Conservation (phyloP, 2,329 filamentous ascomycete species). For the Ascochyta koolunga region DNA sequence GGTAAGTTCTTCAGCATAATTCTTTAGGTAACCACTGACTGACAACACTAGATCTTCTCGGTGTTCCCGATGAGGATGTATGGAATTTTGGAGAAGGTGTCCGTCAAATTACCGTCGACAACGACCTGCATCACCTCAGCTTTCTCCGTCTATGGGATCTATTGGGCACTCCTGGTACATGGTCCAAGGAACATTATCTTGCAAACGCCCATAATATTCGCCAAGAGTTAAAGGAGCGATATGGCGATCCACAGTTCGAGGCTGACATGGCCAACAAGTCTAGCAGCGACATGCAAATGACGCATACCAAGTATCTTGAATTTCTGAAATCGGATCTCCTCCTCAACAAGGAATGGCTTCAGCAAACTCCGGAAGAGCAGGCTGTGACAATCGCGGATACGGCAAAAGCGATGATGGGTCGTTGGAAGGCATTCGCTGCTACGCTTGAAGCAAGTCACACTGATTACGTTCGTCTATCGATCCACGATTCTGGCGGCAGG, state of each 20-base stretch:
- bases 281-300: conserved; percentile 35
- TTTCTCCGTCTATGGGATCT: conserved; percentile 30
- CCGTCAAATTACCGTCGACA: conserved; percentile 20
- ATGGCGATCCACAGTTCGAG: conserved; percentile 32
- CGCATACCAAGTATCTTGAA: conserved; percentile 37
- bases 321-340: conserved; percentile 34
- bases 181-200: conserved; percentile 31
- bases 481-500: conserved; percentile 40
- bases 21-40: neutral
- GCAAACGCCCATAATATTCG: conserved; percentile 33
- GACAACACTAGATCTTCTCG: conserved; percentile 46
- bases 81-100: conserved; percentile 46
- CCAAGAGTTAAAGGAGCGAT: conserved; percentile 29
- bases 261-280: conserved; percentile 40
- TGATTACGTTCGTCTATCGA: conserved; percentile 38
- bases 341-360: conserved; percentile 23
- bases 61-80: conserved; percentile 51
- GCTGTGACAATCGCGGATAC: conserved; percentile 29
- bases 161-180: conserved; percentile 23
- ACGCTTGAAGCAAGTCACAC: conserved; percentile 28
- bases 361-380: conserved; percentile 24
- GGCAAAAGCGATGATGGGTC: conserved; percentile 40
- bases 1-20: conserved; percentile 21
- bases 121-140: conserved; percentile 27
- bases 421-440: conserved; percentile 35